Evolutionary conservation across 2,329 filamentous ascomycete species (phyloP).

Genomic region (Paraphaeosphaeria sporulosa): DNA sequence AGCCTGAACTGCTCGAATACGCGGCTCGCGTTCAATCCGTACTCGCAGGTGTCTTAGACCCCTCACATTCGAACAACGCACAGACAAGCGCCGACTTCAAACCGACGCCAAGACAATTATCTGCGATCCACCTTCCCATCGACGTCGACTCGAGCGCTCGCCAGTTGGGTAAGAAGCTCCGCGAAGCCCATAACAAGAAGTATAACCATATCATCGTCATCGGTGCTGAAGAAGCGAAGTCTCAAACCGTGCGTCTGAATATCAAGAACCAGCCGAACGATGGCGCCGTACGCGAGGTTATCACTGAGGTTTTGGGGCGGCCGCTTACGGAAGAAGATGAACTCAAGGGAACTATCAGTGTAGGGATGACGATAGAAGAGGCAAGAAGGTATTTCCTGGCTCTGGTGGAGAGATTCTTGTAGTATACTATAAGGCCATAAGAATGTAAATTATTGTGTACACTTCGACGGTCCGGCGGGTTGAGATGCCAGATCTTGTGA

Average conservation of each 20-base stretch:
- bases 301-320: conserved; percentile 45
- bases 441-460: conserved; percentile 8
- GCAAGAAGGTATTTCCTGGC: conserved; percentile 42
- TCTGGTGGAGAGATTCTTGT: conserved; percentile 38
- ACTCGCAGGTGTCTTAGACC: conserved; percentile 35
- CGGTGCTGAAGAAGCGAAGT: conserved; percentile 55
- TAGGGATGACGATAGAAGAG: conserved; percentile 24
- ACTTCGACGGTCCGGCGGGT: too few species aligned
- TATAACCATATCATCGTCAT: conserved; percentile 79
- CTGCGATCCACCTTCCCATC: conserved; percentile 70
- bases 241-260: conserved; percentile 35
- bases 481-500: too few species aligned
- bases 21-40: conserved; percentile 51
- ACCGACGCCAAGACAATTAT: conserved; percentile 53
- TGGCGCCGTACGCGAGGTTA: conserved; percentile 27
- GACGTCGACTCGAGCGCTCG: conserved; percentile 73
- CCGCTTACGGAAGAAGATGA: conserved; percentile 25
- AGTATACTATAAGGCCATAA: conserved; percentile 6
- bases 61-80: conserved; percentile 19
- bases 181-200: conserved; percentile 73
- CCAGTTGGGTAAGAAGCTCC: conserved; percentile 72
- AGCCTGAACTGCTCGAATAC: conserved; percentile 60
- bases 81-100: conserved; percentile 17
- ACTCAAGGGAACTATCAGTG: conserved; percentile 21
- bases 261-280: conserved; percentile 49